These are phyloP conservation scores for Wickerhamomyces bisporus DNA, from an alignment of 805 yeast genomes.

Conservation along the genomic window DNA sequence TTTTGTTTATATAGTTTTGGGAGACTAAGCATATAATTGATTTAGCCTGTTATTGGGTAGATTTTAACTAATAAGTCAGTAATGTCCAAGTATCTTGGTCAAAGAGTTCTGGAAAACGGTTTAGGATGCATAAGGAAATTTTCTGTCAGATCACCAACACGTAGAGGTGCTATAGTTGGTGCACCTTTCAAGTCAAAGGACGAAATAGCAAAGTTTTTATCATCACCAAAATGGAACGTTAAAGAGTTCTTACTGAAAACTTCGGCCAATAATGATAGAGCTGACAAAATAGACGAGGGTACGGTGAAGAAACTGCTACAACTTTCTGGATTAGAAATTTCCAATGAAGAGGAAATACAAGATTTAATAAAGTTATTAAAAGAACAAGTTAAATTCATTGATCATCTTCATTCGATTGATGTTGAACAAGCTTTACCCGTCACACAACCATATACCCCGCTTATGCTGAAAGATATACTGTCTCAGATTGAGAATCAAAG, in stretches of 20 bases:
- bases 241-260: conserved; percentile 18
- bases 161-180: conserved; percentile 1
- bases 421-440: conserved; percentile 22
- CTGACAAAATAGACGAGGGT: conserved; percentile 6
- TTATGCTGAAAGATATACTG: conserved; percentile 29
- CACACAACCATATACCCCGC: conserved; percentile 21
- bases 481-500: conserved; percentile 19
- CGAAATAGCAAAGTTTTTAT: conserved; percentile 10
- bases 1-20: neutral
- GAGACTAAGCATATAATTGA: too few relatives aligned
- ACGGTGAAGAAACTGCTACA: conserved; percentile 32
- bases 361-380: conserved; percentile 31
- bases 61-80: too few relatives aligned
- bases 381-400: conserved; percentile 46
- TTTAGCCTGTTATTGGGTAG: too few relatives aligned
- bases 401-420: conserved; percentile 34
- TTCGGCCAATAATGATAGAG: conserved; percentile 15
- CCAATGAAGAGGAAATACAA: conserved; percentile 22
- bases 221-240: conserved; percentile 21
- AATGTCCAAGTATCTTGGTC: too few relatives aligned
- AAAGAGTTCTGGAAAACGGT: too few relatives aligned
- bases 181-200: conserved; percentile 5
- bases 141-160: neutral
- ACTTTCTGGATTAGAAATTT: conserved; percentile 44
- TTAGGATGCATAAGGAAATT: conserved; percentile 3